These are phyloP conservation scores for Zangia roseola DNA, from an alignment of 768 basidiomycete species.

Conservation along the genomic window DNA sequence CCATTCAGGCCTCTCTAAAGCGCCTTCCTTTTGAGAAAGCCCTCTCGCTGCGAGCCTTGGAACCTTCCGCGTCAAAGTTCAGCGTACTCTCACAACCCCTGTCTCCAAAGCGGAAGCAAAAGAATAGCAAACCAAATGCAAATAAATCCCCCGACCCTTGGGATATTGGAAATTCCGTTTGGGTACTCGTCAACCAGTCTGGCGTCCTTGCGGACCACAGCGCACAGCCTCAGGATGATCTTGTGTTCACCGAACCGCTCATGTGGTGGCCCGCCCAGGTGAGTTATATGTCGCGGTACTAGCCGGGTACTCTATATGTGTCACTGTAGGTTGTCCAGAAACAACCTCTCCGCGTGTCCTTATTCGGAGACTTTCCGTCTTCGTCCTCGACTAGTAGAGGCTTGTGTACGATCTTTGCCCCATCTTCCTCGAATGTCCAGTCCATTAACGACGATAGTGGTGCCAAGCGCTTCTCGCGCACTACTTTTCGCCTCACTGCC, in stretches of 20 bases:
- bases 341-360: constrained; percentile 27
- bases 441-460: constrained; percentile 36
- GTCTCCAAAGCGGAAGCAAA: constrained; percentile 23
- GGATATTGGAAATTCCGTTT: constrained; percentile 43
- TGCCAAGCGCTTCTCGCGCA: constrained; percentile 42
- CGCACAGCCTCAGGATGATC: constrained; percentile 25
- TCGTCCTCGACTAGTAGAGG: constrained; percentile 24
- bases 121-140: constrained; percentile 3
- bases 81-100: constrained; percentile 20
- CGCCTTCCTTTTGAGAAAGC: constrained; percentile 11
- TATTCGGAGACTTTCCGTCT: constrained; percentile 32
- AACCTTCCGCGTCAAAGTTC: constrained; percentile 7
- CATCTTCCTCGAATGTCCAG: constrained; percentile 42
- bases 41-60: constrained; percentile 10
- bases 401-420: constrained; percentile 27
- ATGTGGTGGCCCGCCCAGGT: constrained; percentile 79
- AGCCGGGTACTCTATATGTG: constrained; percentile 6
- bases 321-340: constrained; percentile 24
- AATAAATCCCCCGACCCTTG: constrained; percentile 8
- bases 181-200: constrained; percentile 49
- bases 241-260: constrained; percentile 13
- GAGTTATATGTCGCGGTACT: constrained; percentile 12
- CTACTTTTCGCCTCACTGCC: constrained; percentile 32
- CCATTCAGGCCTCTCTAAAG: neutral
- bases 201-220: constrained; percentile 35